Evolutionary conservation across 805 yeast genomes (phyloP).

Genomic region (Brettanomyces nanus): DNA sequence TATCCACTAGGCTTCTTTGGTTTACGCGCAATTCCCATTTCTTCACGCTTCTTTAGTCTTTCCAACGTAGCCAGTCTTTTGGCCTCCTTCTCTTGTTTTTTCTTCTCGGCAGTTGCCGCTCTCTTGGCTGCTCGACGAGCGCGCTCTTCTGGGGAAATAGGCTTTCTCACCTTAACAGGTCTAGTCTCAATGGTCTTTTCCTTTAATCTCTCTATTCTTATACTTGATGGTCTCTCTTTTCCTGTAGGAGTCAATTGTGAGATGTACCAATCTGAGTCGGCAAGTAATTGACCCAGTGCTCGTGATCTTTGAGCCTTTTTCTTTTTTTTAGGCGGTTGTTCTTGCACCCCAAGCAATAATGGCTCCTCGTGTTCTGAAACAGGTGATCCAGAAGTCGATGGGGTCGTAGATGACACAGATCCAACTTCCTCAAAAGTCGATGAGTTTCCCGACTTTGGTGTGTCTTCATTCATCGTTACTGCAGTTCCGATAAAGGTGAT

Average conservation of each 20-base stretch:
- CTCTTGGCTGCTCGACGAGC: not conserved
- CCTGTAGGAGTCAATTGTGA: slow-evolving; percentile 8
- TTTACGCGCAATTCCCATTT: slow-evolving; percentile 1
- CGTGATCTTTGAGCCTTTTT: not conserved
- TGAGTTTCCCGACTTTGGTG: not conserved
- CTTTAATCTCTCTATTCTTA: slow-evolving; percentile 9
- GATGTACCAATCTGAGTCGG: slow-evolving; percentile 23
- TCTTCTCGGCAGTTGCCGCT: slow-evolving; percentile 1
- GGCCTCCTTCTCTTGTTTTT: slow-evolving; percentile 3
- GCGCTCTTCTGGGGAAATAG: slow-evolving; percentile 1
- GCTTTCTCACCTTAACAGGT: not conserved
- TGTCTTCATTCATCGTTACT: too few relatives aligned
- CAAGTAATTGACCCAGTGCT: slow-evolving; percentile 12
- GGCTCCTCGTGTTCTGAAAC: not conserved
- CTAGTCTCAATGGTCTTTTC: slow-evolving; percentile 4
- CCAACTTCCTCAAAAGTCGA: not conserved
- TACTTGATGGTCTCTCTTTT: slow-evolving; percentile 8
- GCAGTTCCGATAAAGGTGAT: too few relatives aligned
- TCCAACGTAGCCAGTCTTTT: slow-evolving; percentile 1
- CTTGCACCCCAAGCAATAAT: not conserved
- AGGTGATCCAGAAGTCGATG: not conserved
- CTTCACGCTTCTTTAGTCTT: slow-evolving; percentile 1
- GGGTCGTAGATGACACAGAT: not conserved
- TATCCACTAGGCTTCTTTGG: slow-evolving; percentile 5
- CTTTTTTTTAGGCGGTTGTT: not conserved